A percentile compares a stretch with the other conserved stretches of the same genome.
Evolutionary conservation across 805 yeast species (phyloP).

Genomic region (Schwanniomyces pseudopolymorphus): DNA sequence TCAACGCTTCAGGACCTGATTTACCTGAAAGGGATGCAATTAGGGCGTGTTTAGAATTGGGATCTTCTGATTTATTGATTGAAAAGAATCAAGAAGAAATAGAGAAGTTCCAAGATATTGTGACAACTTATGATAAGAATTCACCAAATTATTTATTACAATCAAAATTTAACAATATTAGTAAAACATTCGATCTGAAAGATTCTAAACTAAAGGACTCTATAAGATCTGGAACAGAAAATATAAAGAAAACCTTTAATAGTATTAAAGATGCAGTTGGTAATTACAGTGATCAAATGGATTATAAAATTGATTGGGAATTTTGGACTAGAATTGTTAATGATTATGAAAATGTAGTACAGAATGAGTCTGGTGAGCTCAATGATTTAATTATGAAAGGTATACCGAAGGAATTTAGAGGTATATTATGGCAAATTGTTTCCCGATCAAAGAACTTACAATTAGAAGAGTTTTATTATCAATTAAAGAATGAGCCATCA

Average conservation of each 20-base stretch:
- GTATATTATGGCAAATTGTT: slow-evolving; percentile 90
- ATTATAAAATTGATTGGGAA: slow-evolving; percentile 64
- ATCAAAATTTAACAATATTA: slow-evolving; percentile 57
- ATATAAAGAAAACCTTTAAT: slow-evolving; percentile 41
- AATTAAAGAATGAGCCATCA: slow-evolving; percentile 49
- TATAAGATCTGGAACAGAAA: slow-evolving; percentile 36
- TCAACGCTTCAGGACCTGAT: slow-evolving; percentile 15
- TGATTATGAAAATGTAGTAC: slow-evolving; percentile 69
- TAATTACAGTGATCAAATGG: slow-evolving; percentile 33
- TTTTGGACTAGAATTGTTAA: slow-evolving; percentile 85
- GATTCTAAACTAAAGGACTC: slow-evolving; percentile 52
- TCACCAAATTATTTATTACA: slow-evolving; percentile 53
- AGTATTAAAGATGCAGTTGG: slow-evolving; percentile 52
- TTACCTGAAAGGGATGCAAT: slow-evolving; percentile 35
- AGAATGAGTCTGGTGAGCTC: slow-evolving; percentile 57
- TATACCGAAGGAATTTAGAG: slow-evolving; percentile 81
- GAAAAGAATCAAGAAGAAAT: slow-evolving; percentile 7
- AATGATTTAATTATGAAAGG: slow-evolving; percentile 67
- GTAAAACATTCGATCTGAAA: slow-evolving; percentile 48
- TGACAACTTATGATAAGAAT: slow-evolving; percentile 17
- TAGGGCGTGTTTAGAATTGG: slow-evolving; percentile 20
- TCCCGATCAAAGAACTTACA: slow-evolving; percentile 71
- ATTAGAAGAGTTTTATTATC: slow-evolving; percentile 58
- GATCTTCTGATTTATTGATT: slow-evolving; percentile 13
- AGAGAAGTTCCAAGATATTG: slow-evolving; percentile 13